A percentile compares a stretch with the other conserved stretches of the same genome.
phyloP scores from a whole-genome alignment of 2,329 filamentous ascomycete genomes.

The Hymenoscyphus infarciens region DNA sequence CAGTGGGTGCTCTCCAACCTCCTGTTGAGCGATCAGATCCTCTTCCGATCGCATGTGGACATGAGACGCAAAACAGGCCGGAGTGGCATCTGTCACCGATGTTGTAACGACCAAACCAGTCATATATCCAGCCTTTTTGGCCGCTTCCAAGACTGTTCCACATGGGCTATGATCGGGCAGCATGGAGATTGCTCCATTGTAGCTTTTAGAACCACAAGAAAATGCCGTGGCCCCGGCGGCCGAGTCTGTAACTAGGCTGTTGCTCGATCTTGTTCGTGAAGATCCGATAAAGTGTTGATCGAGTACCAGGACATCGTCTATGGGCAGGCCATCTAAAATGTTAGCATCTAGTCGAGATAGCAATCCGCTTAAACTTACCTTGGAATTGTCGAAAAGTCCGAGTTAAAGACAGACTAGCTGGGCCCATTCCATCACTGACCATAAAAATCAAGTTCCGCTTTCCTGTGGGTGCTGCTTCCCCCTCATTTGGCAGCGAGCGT shows the following conservation, averaged over 20 bases:
- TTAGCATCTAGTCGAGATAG: slow-evolving; percentile 3
- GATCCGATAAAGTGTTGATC: slow-evolving; percentile 89
- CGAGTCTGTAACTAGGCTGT: slow-evolving; percentile 86
- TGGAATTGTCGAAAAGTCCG: slow-evolving; percentile 80
- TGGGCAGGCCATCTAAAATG: slow-evolving; percentile 58
- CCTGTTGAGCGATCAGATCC: slow-evolving; percentile 87
- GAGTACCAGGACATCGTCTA: slow-evolving; percentile 71
- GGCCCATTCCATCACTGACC: slow-evolving; percentile 98
- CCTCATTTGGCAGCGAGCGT: slow-evolving; percentile 16
- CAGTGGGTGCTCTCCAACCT: slow-evolving; percentile 82
- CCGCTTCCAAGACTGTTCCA: slow-evolving; percentile 88
- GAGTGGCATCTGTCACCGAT: slow-evolving; percentile 90
- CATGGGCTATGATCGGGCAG: slow-evolving; percentile 82
- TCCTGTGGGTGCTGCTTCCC: slow-evolving; percentile 41
- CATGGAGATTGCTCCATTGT: slow-evolving; percentile 93
- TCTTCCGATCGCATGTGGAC: slow-evolving; percentile 76
- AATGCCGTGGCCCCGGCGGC: slow-evolving; percentile 98
- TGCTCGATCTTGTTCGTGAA: slow-evolving; percentile 79
- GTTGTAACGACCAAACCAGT: slow-evolving; percentile 96
- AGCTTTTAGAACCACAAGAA: slow-evolving; percentile 87
- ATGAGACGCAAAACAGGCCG: slow-evolving; percentile 90
- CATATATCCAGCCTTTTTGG: slow-evolving; percentile 84
- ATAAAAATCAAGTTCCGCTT: slow-evolving; percentile 98
- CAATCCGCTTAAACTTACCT: slow-evolving; percentile 33
- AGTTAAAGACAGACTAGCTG: slow-evolving; percentile 82